phyloP scores from a whole-genome alignment of 805 yeast genomes.

The Cephaloascus albidus region DNA sequence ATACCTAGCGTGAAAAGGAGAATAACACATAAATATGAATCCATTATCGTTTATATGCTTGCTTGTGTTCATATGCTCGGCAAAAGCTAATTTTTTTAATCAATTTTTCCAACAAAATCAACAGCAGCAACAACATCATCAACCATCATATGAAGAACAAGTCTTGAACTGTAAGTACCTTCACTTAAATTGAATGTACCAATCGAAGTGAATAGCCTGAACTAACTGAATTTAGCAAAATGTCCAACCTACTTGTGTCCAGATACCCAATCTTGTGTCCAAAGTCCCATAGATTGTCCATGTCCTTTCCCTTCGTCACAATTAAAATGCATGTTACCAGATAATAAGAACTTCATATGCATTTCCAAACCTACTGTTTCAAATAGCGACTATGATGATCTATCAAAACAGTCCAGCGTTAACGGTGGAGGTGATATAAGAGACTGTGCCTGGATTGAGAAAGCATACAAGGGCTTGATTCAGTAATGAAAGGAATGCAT shows the following conservation, averaged over 20 bases:
- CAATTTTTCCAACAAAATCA: slow-evolving; percentile 16
- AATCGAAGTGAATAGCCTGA: no score
- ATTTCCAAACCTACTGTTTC: slow-evolving; percentile 67
- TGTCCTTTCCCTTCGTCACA: slow-evolving; percentile 87
- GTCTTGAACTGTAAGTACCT: slow-evolving; percentile 19
- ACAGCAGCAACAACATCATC: slow-evolving; percentile 15
- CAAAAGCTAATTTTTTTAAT: slow-evolving; percentile 23
- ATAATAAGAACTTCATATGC: slow-evolving; percentile 57
- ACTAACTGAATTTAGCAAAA: no score
- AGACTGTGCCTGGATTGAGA: slow-evolving; percentile 80
- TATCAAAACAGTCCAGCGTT: slow-evolving; percentile 38
- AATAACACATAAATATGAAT: background rate
- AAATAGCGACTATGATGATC: slow-evolving; percentile 24
- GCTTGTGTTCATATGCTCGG: slow-evolving; percentile 5
- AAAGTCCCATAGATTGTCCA: slow-evolving; percentile 64
- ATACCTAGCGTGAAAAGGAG: no score
- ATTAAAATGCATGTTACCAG: slow-evolving; percentile 70
- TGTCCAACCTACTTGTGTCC: slow-evolving; percentile 74
- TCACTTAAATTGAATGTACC: no score
- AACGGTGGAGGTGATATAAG: slow-evolving; percentile 42
- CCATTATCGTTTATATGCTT: background rate
- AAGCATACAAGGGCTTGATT: slow-evolving; percentile 53
- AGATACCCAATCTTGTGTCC: slow-evolving; percentile 75
- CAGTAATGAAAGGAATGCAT: slow-evolving; percentile 2
- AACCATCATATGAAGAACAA: slow-evolving; percentile 25